Conservation (phyloP, 2,329 filamentous ascomycete genomes). For the Eutypella sp. region DNA sequence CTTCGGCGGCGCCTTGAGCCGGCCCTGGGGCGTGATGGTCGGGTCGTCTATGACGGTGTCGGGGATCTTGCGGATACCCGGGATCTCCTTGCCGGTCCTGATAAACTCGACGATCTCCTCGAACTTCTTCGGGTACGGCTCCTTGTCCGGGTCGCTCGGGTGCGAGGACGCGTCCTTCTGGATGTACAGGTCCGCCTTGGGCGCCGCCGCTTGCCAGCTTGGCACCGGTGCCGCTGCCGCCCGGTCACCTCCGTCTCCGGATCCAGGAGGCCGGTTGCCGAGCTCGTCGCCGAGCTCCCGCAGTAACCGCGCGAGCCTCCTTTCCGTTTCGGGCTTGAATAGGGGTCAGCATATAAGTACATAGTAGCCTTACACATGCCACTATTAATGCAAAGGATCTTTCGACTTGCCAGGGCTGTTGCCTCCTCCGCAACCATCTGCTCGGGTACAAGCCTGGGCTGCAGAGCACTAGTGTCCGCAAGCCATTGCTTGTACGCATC, state of each 20-base stretch:
- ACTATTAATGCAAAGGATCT: too few relatives aligned
- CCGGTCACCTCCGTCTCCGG: background rate
- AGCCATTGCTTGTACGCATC: constrained; percentile 23
- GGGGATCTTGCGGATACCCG: constrained; percentile 71
- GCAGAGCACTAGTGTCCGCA: constrained; percentile 6
- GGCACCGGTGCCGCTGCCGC: constrained; percentile 12
- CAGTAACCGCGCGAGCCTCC: constrained; percentile 15
- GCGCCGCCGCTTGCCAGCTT: constrained; percentile 27
- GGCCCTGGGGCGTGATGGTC: constrained; percentile 25
- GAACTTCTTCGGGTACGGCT: constrained; percentile 68
- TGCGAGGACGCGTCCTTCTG: constrained; percentile 15
- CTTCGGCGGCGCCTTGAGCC: constrained; percentile 30
- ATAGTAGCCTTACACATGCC: background rate
- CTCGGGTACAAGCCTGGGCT: constrained; percentile 20
- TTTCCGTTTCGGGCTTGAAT: constrained; percentile 11
- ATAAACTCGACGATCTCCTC: constrained; percentile 72
- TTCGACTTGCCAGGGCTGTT: constrained; percentile 13
- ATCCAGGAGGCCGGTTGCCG: constrained; percentile 9
- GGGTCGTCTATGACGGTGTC: constrained; percentile 63
- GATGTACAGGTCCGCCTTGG: constrained; percentile 26
- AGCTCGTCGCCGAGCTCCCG: constrained; percentile 17
- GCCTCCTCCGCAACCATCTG: constrained; percentile 18
- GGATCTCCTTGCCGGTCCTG: constrained; percentile 64
- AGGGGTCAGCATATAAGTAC: constrained; percentile 1
- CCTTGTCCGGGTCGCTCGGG: constrained; percentile 22